Evolutionary conservation across 192 early-diverging fungal genomes (phyloP), one percentile per base, ranked within the genome.

Genomic region (Allomyces macrogynus): DNA sequence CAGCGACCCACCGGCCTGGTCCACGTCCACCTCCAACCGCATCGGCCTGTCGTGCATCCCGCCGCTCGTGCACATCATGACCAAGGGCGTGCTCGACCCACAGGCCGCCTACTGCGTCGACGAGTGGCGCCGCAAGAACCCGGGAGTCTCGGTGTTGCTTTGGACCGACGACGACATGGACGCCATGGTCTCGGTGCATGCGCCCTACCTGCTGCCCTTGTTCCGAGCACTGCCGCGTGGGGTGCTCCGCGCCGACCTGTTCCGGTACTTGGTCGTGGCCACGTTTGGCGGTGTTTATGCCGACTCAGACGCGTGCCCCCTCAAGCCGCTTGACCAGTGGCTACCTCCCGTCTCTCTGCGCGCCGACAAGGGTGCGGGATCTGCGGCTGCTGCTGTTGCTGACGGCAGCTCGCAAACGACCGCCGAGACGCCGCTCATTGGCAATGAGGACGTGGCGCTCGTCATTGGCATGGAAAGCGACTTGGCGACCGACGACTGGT

Each of bases 221-320:
- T 57, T 20, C 49, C 49, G 49, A 1, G 12, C 49, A n/a, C 49
- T 57, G 1, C 49, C 49, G 16, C 12, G 20, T 4, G 20, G 12
- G 12, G 49, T 57, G 49, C 12, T 57, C 16, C 49, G 49, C 49
- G 49, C 49, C 16, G 49, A 57, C 49, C 5, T 14, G 49, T 14
- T n/a, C 7, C 63, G 74, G 54, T 74, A 74, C 63, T 42, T 73
- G 62, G 64, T 75, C 49, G 62, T 75, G 64, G 63, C 49, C 24
- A 24, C 61, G 11, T 68, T 67, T 32, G 74, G 74, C 14, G 74
- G 74, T n/a, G 63, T 75, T 1, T 75, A 75, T 61, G 64, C 65
- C 26, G 74, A 75, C 61, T 63, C 67, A 43, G 74, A 75, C 44
- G 68, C 71, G 10, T 23, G 22, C n/a, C 54, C 62, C 18, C 61